Base-by-base conservation (phyloP, 257 asterid genomes). In the Lycium barbarum region DNA sequence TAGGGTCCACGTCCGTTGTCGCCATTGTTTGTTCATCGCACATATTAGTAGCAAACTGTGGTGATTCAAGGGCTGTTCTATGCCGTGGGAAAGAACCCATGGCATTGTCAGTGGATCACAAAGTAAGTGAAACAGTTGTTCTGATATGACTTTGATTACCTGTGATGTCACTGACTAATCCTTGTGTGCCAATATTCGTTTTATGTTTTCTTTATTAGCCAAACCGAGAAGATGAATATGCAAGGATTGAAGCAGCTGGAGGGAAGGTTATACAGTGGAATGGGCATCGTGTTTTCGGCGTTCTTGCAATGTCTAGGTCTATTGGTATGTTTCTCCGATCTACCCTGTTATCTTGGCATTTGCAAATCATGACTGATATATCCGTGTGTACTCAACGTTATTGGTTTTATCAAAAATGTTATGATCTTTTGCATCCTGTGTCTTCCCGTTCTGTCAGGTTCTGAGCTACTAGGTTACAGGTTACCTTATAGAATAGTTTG, bases 231-330 rank as follows among this genome's bases (percentile, higher is more conserved):
- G 99, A 96, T 81, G 99, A 96, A 88, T 96, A 92, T 80, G 93
- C 91, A 83, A 92, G 99, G 90, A 96, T 96, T 83, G 98, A 94
- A 89, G 97, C 98, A 40, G 93, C 98, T 14, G 97, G 98, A 85
- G 99, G 99, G 82, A 96, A 94, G 92, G 99, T 96, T 14, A 96
- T 96, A 87, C 98, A 93, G 87, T 96, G 99, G 98, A 96, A 96
- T 74, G 98, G 98, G 13, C 97, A 93, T 89, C 98, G 98, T 51
- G 99, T 96, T 81, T 95, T 95, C 53, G 99, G 98, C 1, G 98
- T 96, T 85, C 98, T 96, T 84, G 99, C 97, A 40, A 96, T 94
- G 99, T 96, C 99, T 57, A 93, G 99, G 88, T 94, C 99, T 13
- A 93, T 94, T 9, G 99, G 99, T 96, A 92, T 78, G 93, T 86